Conservation (phyloP, 2,329 filamentous ascomycete species). For the Diaporthe sp. region DNA sequence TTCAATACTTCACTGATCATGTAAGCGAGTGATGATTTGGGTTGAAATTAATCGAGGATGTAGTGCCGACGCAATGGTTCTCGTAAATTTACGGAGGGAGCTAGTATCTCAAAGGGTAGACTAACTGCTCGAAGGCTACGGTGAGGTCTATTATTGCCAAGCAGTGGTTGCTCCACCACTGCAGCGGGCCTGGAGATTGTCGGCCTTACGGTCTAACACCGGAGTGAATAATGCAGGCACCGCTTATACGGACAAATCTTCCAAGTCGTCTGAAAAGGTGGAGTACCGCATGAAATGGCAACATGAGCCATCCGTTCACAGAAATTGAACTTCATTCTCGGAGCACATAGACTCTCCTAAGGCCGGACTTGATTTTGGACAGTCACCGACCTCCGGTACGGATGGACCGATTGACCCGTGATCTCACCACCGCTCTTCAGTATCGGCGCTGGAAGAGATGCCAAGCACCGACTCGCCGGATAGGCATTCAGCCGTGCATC, state of each 20-base stretch:
- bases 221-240: not conserved
- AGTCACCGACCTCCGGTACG: not conserved
- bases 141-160: not conserved
- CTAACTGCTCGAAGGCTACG: not conserved
- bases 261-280: not conserved
- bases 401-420: not conserved
- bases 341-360: not conserved
- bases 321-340: not conserved
- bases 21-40: too few relatives aligned
- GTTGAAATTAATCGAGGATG: too few relatives aligned
- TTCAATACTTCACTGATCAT: not conserved
- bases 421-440: not conserved
- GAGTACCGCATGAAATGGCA: too few relatives aligned
- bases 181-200: not conserved
- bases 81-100: not conserved
- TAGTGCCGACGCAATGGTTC: not conserved
- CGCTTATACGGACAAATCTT: not conserved
- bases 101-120: not conserved
- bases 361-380: not conserved
- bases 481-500: not conserved
- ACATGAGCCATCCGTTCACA: not conserved
- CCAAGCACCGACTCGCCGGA: not conserved
- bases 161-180: not conserved
- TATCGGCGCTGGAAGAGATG: constrained; percentile 1
- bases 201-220: not conserved